phyloP scores from a whole-genome alignment of 352 stramenopile genomes.

The Aphanomyces invadans region DNA sequence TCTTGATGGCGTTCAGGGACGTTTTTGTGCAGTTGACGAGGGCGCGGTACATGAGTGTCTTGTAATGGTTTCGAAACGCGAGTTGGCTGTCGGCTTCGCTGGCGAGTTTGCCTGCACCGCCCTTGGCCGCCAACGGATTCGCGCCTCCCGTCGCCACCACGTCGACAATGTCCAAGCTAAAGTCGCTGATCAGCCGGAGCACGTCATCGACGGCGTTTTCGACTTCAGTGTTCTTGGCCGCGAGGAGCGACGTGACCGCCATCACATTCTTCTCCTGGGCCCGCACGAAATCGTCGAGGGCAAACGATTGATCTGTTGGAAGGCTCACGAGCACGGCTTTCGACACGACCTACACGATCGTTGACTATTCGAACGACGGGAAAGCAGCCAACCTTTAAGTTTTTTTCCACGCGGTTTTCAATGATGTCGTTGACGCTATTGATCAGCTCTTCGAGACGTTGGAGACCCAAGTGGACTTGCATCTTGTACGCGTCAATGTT shows the following conservation, averaged over 20 bases:
- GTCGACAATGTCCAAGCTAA: conserved; percentile 41
- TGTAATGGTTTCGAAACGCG: conserved; percentile 66
- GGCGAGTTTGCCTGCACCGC: neutral
- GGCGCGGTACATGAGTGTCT: conserved; percentile 71
- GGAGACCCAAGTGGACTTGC: conserved; percentile 48
- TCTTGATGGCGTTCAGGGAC: conserved; percentile 76
- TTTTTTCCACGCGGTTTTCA: conserved; percentile 79
- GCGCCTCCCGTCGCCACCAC: conserved; percentile 23
- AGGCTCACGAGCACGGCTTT: conserved; percentile 70
- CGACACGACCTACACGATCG: conserved; percentile 38
- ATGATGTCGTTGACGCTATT: conserved; percentile 75
- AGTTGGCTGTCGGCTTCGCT: conserved; percentile 30
- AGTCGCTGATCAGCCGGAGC: conserved; percentile 54
- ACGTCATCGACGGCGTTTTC: conserved; percentile 82
- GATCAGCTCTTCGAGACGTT: conserved; percentile 75
- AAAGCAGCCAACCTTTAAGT: too few species aligned
- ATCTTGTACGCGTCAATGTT: conserved; percentile 81
- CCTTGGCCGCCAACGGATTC: too few species aligned
- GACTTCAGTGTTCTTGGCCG: conserved; percentile 78
- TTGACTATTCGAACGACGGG: neutral
- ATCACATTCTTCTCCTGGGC: conserved; percentile 74
- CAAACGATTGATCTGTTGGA: conserved; percentile 71
- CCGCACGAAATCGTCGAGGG: conserved; percentile 79
- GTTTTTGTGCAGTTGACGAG: conserved; percentile 73
- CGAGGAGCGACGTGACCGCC: conserved; percentile 47